Evolutionary conservation across 768 basidiomycete species (phyloP).

Genomic region (Amanita molliuscula): DNA sequence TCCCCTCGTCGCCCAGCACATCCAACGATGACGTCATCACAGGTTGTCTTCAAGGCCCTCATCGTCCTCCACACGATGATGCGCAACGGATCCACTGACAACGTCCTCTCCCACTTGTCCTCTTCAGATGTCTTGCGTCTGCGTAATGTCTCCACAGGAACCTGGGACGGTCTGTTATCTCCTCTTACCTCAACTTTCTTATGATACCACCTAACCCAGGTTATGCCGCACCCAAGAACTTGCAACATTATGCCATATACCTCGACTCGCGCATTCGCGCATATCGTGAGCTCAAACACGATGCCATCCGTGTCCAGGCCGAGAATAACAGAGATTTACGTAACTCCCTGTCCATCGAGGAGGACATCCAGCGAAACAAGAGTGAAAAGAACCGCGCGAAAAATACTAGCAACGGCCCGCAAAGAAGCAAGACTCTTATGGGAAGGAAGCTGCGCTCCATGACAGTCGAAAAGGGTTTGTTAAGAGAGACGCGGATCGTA

Average conservation of each 20-base stretch:
- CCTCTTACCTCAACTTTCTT: neutral
- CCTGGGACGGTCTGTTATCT: slow-evolving; percentile 70
- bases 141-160: slow-evolving; percentile 68
- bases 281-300: slow-evolving; percentile 87
- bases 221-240: slow-evolving; percentile 76
- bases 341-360: slow-evolving; percentile 51
- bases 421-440: slow-evolving; percentile 65
- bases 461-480: slow-evolving; percentile 91
- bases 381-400: slow-evolving; percentile 20
- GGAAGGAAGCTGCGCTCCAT: slow-evolving; percentile 82
- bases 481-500: slow-evolving; percentile 86
- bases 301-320: slow-evolving; percentile 87
- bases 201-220: slow-evolving; percentile 33
- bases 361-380: slow-evolving; percentile 32
- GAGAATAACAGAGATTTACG: slow-evolving; percentile 86
- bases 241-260: slow-evolving; percentile 82
- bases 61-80: slow-evolving; percentile 96
- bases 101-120: slow-evolving; percentile 76
- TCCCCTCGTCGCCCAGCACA: neutral
- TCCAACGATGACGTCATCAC: slow-evolving; percentile 3
- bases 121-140: slow-evolving; percentile 74
- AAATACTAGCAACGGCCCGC: slow-evolving; percentile 14
- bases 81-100: slow-evolving; percentile 92
- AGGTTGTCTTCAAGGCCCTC: slow-evolving; percentile 98
- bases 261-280: slow-evolving; percentile 82